phyloP scores from a whole-genome alignment of 1,284 basidiomycete genomes.

The Xanthoconium separans region DNA sequence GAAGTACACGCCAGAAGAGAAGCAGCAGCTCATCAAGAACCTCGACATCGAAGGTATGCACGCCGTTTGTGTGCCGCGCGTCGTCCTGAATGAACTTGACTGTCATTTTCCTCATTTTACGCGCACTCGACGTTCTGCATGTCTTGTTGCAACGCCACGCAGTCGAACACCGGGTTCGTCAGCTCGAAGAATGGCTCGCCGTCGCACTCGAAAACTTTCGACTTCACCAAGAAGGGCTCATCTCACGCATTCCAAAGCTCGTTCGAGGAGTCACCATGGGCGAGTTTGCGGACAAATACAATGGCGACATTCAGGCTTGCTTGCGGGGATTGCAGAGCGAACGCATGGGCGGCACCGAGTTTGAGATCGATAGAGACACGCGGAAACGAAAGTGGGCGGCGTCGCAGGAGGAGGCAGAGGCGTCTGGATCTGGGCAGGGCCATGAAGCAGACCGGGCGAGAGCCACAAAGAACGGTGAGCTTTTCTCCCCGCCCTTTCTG shows the following conservation, averaged over 20 bases:
- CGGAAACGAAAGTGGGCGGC: slow-evolving; percentile 75
- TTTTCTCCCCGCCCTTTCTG: rapidly evolving
- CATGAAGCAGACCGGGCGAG: slow-evolving; percentile 44
- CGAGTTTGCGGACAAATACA: slow-evolving; percentile 75
- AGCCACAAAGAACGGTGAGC: slow-evolving; percentile 59
- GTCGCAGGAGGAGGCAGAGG: slow-evolving; percentile 53
- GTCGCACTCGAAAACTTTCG: slow-evolving; percentile 71
- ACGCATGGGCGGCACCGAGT: slow-evolving; percentile 45
- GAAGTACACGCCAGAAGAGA: slow-evolving; percentile 58
- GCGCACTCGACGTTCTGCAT: too few relatives aligned
- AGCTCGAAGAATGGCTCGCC: slow-evolving; percentile 69
- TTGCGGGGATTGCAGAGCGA: slow-evolving; percentile 64
- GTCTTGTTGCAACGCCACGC: slow-evolving; percentile 6
- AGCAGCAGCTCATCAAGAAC: slow-evolving; percentile 69
- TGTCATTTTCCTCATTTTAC: too few relatives aligned
- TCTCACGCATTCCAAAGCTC: slow-evolving; percentile 71
- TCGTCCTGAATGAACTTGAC: not conserved
- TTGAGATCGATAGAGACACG: slow-evolving; percentile 63
- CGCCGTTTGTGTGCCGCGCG: slow-evolving; percentile 4
- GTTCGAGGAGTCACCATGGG: slow-evolving; percentile 69
- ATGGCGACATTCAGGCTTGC: slow-evolving; percentile 68
- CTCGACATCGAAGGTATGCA: slow-evolving; percentile 72
- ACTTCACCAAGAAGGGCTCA: slow-evolving; percentile 66
- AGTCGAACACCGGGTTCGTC: slow-evolving; percentile 70
- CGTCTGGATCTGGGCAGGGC: slow-evolving; percentile 28